Percentiles rank a stretch among this genome's conserved stretches.
These are phyloP conservation scores for Rhizopus arrhizus DNA, from an alignment of 371 early-diverging fungal species.

Conservation along the genomic window DNA sequence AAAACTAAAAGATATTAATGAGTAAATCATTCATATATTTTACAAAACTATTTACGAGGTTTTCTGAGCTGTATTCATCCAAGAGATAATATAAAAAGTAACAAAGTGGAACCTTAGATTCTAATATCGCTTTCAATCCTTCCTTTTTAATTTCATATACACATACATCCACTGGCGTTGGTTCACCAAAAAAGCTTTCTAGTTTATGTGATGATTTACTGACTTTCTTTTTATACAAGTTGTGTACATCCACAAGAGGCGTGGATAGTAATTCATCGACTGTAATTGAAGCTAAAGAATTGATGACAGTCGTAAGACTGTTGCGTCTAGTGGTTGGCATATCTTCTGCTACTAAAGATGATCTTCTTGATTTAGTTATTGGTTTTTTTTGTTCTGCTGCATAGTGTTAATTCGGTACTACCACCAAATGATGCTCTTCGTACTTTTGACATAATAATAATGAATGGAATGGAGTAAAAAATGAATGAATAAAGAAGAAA, in stretches of 20 bases:
- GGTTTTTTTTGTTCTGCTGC: slow-evolving; percentile 30
- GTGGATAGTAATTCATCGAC: not conserved
- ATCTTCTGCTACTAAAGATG: slow-evolving; percentile 17
- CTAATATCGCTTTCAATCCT: slow-evolving; percentile 55
- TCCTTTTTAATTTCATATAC: slow-evolving; percentile 51
- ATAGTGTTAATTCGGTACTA: too few relatives aligned
- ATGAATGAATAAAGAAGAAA: too few relatives aligned
- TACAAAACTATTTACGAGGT: slow-evolving; percentile 39
- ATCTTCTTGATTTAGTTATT: slow-evolving; percentile 40
- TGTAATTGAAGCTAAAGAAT: slow-evolving; percentile 12
- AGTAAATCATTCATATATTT: not conserved
- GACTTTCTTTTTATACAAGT: slow-evolving; percentile 36
- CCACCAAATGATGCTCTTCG: too few relatives aligned
- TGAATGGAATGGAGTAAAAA: too few relatives aligned
- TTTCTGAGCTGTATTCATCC: slow-evolving; percentile 58
- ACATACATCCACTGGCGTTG: slow-evolving; percentile 51
- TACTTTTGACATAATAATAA: too few relatives aligned
- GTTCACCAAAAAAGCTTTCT: slow-evolving; percentile 55
- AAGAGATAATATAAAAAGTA: slow-evolving; percentile 57
- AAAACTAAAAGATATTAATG: slow-evolving; percentile 36
- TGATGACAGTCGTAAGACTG: slow-evolving; percentile 18
- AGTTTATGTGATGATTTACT: slow-evolving; percentile 43
- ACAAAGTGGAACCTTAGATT: slow-evolving; percentile 58
- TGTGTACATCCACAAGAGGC: slow-evolving; percentile 33
- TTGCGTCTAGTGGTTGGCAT: slow-evolving; percentile 12